A percentile compares a stretch with the other conserved stretches of the same genome.
Evolutionary conservation across 176 grass and related monocot species (phyloP).

Genomic region (Elymus sibiricus): DNA sequence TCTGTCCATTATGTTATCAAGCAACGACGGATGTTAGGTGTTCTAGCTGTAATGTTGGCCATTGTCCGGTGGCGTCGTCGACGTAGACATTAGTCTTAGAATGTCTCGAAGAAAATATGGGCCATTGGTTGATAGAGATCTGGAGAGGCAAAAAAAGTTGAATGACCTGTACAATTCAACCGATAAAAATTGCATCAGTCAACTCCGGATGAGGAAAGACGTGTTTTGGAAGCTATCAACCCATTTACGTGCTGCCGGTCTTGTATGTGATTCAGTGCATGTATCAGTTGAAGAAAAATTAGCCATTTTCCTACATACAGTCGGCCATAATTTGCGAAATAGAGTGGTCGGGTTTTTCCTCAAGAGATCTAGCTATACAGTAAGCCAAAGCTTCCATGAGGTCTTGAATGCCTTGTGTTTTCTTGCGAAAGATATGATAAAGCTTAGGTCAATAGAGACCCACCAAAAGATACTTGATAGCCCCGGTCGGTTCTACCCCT

Average conservation of each 20-base stretch:
- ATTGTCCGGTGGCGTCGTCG: neutral
- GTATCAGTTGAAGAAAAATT: no score
- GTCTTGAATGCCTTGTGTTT: neutral
- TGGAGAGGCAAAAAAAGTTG: neutral
- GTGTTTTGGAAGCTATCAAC: neutral
- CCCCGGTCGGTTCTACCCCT: neutral
- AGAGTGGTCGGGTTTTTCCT: neutral
- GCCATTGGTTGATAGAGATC: neutral
- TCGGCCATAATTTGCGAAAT: neutral
- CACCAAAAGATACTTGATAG: neutral
- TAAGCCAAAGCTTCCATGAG: neutral
- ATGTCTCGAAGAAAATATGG: neutral
- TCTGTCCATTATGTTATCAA: neutral
- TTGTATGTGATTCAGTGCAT: neutral
- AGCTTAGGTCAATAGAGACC: neutral
- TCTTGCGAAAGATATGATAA: neutral
- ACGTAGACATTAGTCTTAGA: neutral
- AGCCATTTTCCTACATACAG: no score
- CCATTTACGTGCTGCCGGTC: neutral
- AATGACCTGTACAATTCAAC: neutral
- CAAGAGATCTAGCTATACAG: neutral
- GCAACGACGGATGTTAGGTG: neutral
- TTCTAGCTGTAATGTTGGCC: neutral
- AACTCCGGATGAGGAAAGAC: neutral
- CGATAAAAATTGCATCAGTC: neutral